Base-by-base conservation (phyloP, 2,329 filamentous ascomycete genomes). In the Fusarium denticulatum region DNA sequence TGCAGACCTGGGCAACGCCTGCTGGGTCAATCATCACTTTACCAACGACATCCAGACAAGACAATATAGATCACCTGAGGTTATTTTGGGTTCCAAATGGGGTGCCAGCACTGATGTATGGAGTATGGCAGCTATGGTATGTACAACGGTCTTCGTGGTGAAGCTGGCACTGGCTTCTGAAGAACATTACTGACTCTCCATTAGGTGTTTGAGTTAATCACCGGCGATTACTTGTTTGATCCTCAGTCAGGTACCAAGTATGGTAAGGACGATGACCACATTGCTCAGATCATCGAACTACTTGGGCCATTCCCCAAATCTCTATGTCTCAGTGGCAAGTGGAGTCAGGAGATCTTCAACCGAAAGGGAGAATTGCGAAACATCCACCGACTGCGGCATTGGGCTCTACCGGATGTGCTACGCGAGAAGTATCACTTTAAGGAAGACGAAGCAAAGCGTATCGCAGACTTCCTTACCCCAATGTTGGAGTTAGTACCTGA, bases 111-210 rank as follows among this genome's bases (percentile, higher is more conserved):
- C 96, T 4, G 96, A 99, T 83, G 94, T 98, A 13, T 99, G 96
- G 96, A 98, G 96, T 84, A 99, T 99, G 96, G 95, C 96, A 67
- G 94, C 94, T 76, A 99, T 99, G 96, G 96, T 98, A 88, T 78
- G 90, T 16, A 24, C 6, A 40, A 16, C 15, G 28, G 34, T 18
- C 11, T 43, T 46, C 16, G 10, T 7, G 12, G 36, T 13, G 55
- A 49, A 22, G 24, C 28, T 20, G 20, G 11, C 37, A 12, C 37
- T 56, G 28, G 28, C 43, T 43, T 45, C 14, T 24, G 22, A 12
- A 8, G 22, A 22, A 11, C 14, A 49, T 55, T 53, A 40, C 70
- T 78, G 37, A 78, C 67, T 11, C n/a, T 15, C 22, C 26, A 43
- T 47, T 49, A 98, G 96, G 93, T 96, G 22, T 99, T 99, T 77